phyloP scores from a whole-genome alignment of 2,329 filamentous ascomycete genomes.

The Alternaria ethzedia region DNA sequence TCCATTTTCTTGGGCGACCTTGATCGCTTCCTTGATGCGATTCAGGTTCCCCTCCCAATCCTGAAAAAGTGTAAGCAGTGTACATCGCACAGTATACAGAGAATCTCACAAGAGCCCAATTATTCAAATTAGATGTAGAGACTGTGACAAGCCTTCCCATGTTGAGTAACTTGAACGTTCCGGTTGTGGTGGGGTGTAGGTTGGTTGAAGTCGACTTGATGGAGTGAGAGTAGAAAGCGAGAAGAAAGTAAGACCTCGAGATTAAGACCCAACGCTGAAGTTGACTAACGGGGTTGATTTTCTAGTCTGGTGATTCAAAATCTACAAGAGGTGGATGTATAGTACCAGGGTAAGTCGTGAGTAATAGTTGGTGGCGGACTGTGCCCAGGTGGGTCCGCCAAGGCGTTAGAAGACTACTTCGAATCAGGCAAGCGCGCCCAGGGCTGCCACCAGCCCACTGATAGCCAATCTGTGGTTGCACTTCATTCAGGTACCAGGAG shows the following conservation, averaged over 20 bases:
- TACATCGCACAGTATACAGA: too few species aligned
- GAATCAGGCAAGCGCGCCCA: neutral
- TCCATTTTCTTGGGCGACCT: constrained; percentile 1
- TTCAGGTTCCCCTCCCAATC: constrained; percentile 63
- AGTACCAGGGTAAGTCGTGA: neutral
- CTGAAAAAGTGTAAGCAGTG: neutral
- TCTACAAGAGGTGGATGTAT: neutral
- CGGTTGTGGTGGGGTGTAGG: neutral
- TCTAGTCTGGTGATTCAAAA: neutral
- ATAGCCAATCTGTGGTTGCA: neutral
- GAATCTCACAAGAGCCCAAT: neutral
- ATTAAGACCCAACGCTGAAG: neutral
- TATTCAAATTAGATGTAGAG: constrained; percentile 40
- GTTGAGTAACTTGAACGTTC: neutral
- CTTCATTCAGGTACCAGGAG: neutral
- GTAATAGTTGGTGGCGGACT: neutral
- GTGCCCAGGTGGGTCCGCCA: neutral
- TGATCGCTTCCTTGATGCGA: constrained; percentile 68
- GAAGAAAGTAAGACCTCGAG: neutral
- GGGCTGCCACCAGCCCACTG: neutral
- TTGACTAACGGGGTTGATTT: neutral
- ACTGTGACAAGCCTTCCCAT: constrained; percentile 33
- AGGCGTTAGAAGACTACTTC: neutral
- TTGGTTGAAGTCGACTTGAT: neutral
- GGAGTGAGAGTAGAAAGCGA: neutral